These are phyloP conservation scores for Jaltomata sinuosa DNA, from an alignment of 257 asterid genomes.

Conservation along the genomic window DNA sequence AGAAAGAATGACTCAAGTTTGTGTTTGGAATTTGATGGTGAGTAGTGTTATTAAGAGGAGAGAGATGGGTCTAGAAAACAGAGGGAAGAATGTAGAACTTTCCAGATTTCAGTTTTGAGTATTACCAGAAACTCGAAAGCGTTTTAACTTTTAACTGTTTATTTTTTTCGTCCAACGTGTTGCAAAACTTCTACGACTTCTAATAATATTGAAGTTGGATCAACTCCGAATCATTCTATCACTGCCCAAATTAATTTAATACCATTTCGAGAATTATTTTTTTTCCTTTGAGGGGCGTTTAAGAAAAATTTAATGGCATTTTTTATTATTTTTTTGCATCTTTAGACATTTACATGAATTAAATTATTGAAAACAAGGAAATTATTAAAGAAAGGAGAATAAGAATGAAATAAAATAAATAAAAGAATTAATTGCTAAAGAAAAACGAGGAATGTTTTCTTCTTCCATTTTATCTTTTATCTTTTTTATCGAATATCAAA, in stretches of 20 bases:
- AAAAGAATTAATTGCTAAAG: neutral
- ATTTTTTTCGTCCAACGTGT: too few species aligned
- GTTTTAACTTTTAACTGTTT: too few species aligned
- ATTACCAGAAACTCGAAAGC: neutral
- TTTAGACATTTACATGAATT: too few species aligned
- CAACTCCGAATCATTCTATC: too few species aligned
- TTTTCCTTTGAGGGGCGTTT: too few species aligned
- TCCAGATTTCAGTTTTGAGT: constrained; percentile 25
- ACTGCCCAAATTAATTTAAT: too few species aligned
- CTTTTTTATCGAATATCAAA: neutral
- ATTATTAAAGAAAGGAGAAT: neutral
- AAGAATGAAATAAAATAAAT: neutral
- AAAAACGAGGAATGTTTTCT: neutral
- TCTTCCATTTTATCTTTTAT: neutral
- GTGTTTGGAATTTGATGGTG: neutral
- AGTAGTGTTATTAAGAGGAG: neutral
- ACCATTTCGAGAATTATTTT: too few species aligned
- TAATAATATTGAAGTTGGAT: too few species aligned
- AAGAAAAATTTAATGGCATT: too few species aligned
- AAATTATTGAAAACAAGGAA: neutral
- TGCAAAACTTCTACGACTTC: too few species aligned
- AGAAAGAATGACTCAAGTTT: neutral
- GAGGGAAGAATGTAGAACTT: constrained; percentile 38
- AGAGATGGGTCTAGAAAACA: constrained; percentile 35
- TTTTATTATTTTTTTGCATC: too few species aligned